Base-by-base conservation (phyloP, 2,329 filamentous ascomycete species). In the Ceratocystis ficicola region DNA sequence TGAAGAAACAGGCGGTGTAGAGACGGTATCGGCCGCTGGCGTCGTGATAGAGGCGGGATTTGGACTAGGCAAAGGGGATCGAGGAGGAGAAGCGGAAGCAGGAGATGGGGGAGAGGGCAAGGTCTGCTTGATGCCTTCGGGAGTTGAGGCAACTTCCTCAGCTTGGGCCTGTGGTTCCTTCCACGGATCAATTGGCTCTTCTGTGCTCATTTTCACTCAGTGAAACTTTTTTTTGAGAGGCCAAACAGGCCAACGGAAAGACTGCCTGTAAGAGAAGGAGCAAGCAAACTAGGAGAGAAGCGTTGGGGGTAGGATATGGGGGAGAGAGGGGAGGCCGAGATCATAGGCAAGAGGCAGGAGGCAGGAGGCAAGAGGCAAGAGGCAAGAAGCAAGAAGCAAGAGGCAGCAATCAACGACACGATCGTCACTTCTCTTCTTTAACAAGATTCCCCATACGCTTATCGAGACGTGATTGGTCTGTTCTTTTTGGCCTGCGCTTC, bases 131-230 rank as follows among this genome's bases (percentile, higher is more conserved):
- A 7, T 32, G n/a, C 36, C 52, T 3, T 30, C 25, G 1, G 52
- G 3, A 30, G 22, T 17, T 3, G 52, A 3, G 52, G 25, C 52
- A 59, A 8, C 52, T 44, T 59, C 22, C 30, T 65, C 52, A 7
- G 52, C 32, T 17, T 30, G 30, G 25, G 50, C 30, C 32, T 25
- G 50, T 36, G 55, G 52, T 10, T 68, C 67, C 44, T 63, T 65
- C 67, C 64, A 68, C 41, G 62, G 61, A 30, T 66, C 64, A 59
- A 66, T 66, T 46, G 66, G 66, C 44, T 68, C 65, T 64, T 68
- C 64, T 8, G 28, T 50, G 44, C 66, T 65, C 64, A 66, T 66
- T 63, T 61, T 62, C 22, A 30, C 44, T 44, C 46, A 12, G 25
- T 36, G 25, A 10, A 30, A n/a, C n/a, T 59, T 59, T 10, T 57